Percentiles rank a stretch among this genome's conserved stretches.
phyloP scores from a whole-genome alignment of 495 filamentous ascomycete species.

The Rhypophila decipiens region DNA sequence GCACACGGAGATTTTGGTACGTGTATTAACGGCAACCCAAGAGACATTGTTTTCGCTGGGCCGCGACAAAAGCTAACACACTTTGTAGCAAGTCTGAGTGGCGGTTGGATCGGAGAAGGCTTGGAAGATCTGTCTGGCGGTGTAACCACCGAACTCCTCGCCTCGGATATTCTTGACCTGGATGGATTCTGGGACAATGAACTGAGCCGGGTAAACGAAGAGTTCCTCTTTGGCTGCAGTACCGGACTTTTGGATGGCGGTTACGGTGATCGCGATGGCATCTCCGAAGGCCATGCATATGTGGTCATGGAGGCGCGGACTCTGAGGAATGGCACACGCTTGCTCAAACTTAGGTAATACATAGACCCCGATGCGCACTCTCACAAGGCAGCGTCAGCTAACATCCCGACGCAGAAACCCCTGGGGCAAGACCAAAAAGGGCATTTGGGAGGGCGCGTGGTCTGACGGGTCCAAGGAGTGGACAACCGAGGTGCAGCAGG shows the following conservation, averaged over 20 bases:
- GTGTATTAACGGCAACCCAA: too few species aligned
- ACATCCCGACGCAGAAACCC: constrained; percentile 52
- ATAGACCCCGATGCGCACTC: not conserved
- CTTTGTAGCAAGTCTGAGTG: constrained; percentile 76
- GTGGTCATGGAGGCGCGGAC: constrained; percentile 74
- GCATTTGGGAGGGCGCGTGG: constrained; percentile 82
- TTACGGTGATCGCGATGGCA: constrained; percentile 63
- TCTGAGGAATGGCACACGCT: constrained; percentile 39
- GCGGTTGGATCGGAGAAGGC: constrained; percentile 83
- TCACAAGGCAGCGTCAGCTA: constrained; percentile 2
- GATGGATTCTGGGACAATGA: constrained; percentile 88
- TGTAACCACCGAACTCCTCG: constrained; percentile 77
- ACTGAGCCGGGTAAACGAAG: constrained; percentile 76
- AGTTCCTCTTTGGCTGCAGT: constrained; percentile 84
- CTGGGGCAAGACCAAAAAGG: constrained; percentile 64
- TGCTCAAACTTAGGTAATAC: constrained; percentile 40
- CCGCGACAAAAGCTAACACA: too few species aligned
- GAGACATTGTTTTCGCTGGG: too few species aligned
- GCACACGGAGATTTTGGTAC: constrained; percentile 79
- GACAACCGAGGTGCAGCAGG: constrained; percentile 79
- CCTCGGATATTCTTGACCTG: constrained; percentile 82
- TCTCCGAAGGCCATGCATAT: constrained; percentile 79
- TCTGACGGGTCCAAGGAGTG: constrained; percentile 92
- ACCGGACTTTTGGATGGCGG: constrained; percentile 61
- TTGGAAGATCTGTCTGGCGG: constrained; percentile 92